Evolutionary conservation across 805 yeast genomes (phyloP), one percentile per base, ranked within the genome.

Genomic region (Isabelozyma rhagii): DNA sequence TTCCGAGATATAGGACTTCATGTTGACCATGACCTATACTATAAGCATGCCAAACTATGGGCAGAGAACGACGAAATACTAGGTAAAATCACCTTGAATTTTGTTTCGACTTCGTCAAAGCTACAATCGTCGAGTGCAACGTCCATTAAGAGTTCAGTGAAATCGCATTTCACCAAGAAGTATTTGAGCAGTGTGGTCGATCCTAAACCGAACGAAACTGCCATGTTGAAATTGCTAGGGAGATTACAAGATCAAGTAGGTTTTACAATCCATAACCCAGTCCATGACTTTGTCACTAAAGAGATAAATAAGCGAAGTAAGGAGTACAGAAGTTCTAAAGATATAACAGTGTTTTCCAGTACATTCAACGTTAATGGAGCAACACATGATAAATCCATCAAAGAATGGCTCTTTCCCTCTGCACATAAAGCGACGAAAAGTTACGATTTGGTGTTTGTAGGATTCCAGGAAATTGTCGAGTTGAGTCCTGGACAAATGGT

Each of bases 391-490:
- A 80, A 74, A 0, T 72, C 71, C 53, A 60, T 81, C 8, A 57
- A 59, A 5, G 58, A 63, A 5, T 78, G 83, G 77, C 41, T 81
- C 3, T 80, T 73, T 51, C 84, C 85, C 0, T 46, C 60, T 0
- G 61, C 60, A 42, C 45, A 56, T 43, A 55, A 59, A 34, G 40
- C 48, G 44, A 28, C 44, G 21, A 5, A 64, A 64, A n/a, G 60
- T 62, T 81, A 87, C 38, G 97, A 93, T 59, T 64, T 92, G 2
- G 83, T 89, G 17, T 86, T 85, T 1, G 75, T 94, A 53, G 98
- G 97, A 2, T 72, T 94, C 39, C 96, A 94, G 65, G 99, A 94
- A n/a, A 43, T 43, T 43, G 84, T 91, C 10, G 97, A 92, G 60
- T 71, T 94, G 42, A 81, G 84, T 1, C 86, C 94, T 0, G 89